Base-by-base conservation (phyloP, 768 basidiomycete genomes). In the Mycena olivaceomarginata region DNA sequence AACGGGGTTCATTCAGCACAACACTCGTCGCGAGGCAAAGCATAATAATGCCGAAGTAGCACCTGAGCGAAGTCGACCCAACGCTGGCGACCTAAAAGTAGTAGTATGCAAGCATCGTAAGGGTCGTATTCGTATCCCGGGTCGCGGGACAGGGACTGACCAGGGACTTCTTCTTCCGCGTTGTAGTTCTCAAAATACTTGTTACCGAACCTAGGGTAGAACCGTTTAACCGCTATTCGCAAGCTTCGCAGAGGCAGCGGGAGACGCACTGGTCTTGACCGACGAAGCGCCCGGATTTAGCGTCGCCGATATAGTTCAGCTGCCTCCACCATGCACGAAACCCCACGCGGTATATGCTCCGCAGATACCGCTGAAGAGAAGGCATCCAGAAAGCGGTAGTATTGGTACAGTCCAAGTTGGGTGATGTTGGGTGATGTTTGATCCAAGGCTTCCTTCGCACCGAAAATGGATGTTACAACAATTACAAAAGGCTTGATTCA, bases 61-160 rank as follows among this genome's bases (percentile, higher is more conserved):
- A 96, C 96, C 88, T 98, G 97, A 20, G 94, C 91, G 82, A 91
- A 97, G 87, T 99, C 98, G 57, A 99, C 93, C 98, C 98, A 99
- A 85, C 98, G 92, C 83, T 98, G 97, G 80, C 98, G 96, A 82
- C 98, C 97, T 96, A 84, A 15, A 80, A 16, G 12, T 41, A 16
- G 31, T 31, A 31, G 31, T 31, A 31, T 31, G 31, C 31, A 31
- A 31, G 51, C 51, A 53, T 64, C 77, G 0, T 66, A 51, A 31
- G 31, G 2, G 31, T 31, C 31, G 4, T 31, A 31, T 31, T 31
- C 31, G 46, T 69, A 22, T 51, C 72, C 59, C 56, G 56, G 31
- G 31, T 31, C 31, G 31, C 31, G 31, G 31, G 31, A 31, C 31
- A 31, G 31, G 66, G 37, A 48, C 57, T 51, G 77, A 96, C 97